Evolutionary conservation across 1,139 yeast genomes (phyloP).

Genomic region (Blastobotrys elegans): DNA sequence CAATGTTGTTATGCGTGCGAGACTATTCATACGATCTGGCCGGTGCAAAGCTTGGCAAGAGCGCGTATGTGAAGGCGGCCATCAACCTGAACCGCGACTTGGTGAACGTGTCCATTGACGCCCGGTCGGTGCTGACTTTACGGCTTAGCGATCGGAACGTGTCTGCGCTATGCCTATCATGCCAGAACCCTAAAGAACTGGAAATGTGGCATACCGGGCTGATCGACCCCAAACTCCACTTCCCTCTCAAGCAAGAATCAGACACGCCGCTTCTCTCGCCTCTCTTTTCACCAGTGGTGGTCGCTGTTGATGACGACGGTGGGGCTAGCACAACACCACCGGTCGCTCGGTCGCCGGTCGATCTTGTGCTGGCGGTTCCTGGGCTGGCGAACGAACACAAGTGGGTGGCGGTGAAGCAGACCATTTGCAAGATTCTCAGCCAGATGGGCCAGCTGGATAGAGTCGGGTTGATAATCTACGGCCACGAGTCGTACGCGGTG

Average conservation of each 20-base stretch:
- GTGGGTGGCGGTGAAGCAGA: slow-evolving; percentile 18
- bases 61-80: slow-evolving; percentile 18
- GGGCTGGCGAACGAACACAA: slow-evolving; percentile 21
- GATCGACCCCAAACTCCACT: slow-evolving; percentile 12
- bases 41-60: slow-evolving; percentile 13
- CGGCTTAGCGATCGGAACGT: slow-evolving; percentile 13
- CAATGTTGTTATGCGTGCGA: slow-evolving; percentile 19
- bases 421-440: slow-evolving; percentile 14
- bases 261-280: neutral
- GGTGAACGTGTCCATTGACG: slow-evolving; percentile 14
- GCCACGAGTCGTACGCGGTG: slow-evolving; percentile 15
- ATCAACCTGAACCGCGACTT: slow-evolving; percentile 21
- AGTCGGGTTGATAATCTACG: slow-evolving; percentile 22
- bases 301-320: neutral
- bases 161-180: slow-evolving; percentile 17
- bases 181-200: slow-evolving; percentile 10
- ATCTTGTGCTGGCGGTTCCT: slow-evolving; percentile 21
- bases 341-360: slow-evolving; percentile 19
- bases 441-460: slow-evolving; percentile 23
- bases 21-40: slow-evolving; percentile 10
- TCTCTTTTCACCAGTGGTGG: neutral
- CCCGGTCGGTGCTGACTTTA: slow-evolving; percentile 14
- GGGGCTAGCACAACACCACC: neutral
- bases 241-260: slow-evolving; percentile 13
- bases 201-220: slow-evolving; percentile 18